Evolutionary conservation across 2,329 filamentous ascomycete genomes (phyloP), one percentile per base, ranked within the genome.

Genomic region (Zymoseptoria passerinii): DNA sequence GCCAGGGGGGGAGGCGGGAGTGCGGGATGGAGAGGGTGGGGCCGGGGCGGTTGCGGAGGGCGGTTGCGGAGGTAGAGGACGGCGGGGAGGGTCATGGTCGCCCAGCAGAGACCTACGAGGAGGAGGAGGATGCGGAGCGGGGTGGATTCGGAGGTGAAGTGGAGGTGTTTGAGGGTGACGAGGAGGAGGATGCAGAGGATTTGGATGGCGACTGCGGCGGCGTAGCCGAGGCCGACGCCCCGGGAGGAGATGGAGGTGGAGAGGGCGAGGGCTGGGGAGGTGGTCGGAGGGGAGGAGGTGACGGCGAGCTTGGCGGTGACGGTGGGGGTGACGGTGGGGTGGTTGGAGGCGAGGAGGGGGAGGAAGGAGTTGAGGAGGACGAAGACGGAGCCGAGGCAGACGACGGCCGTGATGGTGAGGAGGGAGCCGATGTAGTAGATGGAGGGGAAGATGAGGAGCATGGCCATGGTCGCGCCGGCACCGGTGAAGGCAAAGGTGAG

Each of bases 321-420:
- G n/a, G n/a, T 54, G 7, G 55, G 23, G 52, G 72, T 65, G 23
- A 78, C 69, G 16, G 72, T 71, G 13, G 89, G 87, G 70, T 96
- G 89, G 66, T 95, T 86, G 49, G 90, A 83, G 52, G 96, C 91
- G 10, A 96, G 80, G 2, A 96, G 79, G 0, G 92, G 92, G 20
- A 97, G 77, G 66, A 95, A 96, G 0, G 91, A 94, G 75, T 97
- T 97, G 23, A 96, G 78, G n/a, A 97, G 78, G 2, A 96, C 92
- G 72, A 96, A 96, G 0, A 90, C 95, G n/a, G 90, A 91, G 18
- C 92, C 92, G 65, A 96, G 90, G 48, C 89, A 91, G 0, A 89
- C 92, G 68, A 96, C 95, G 49, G 90, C 88, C 48, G 96, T 77
- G 63, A 96, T 88, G 28, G 90, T 90, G 48, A 96, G 79, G 2